Evolutionary conservation across 495 filamentous ascomycete genomes (phyloP).

Genomic region (Hypoxylon fragiforme): DNA sequence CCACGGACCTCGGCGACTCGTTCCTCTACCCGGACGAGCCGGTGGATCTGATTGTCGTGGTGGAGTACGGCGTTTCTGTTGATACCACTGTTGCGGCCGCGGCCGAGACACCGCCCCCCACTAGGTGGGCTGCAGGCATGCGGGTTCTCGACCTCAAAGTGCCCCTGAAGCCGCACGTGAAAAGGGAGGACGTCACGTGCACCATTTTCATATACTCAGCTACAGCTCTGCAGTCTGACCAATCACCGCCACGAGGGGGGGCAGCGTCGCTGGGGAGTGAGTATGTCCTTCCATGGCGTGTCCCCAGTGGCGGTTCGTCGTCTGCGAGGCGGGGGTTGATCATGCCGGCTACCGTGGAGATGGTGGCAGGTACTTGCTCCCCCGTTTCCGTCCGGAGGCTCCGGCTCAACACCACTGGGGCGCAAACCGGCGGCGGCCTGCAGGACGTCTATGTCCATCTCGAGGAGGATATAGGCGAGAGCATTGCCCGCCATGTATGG

Average conservation of each 20-base stretch:
- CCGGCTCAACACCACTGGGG: constrained; percentile 17
- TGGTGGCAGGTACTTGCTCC: constrained; percentile 26
- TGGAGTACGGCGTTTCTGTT: too few relatives aligned
- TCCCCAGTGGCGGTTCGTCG: constrained; percentile 1
- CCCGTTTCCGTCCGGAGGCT: constrained; percentile 45
- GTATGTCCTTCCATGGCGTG: constrained; percentile 35
- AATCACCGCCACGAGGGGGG: too few relatives aligned
- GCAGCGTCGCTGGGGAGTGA: constrained; percentile 35
- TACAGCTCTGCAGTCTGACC: too few relatives aligned
- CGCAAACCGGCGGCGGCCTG: constrained; percentile 34
- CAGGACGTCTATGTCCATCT: too few relatives aligned
- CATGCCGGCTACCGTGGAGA: constrained; percentile 44
- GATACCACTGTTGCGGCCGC: constrained; percentile 54
- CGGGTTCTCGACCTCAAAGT: constrained; percentile 47
- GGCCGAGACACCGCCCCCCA: constrained; percentile 1
- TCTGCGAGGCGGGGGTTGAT: constrained; percentile 36
- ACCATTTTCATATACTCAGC: constrained; percentile 44
- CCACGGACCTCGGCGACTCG: constrained; percentile 86
- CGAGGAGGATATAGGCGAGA: constrained; percentile 92
- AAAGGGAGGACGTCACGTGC: constrained; percentile 30
- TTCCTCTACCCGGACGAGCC: constrained; percentile 70
- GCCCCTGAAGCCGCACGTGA: constrained; percentile 27
- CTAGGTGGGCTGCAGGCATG: constrained; percentile 45
- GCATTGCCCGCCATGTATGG: constrained; percentile 95
- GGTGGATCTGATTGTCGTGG: constrained; percentile 58